Evolutionary conservation across 495 filamentous ascomycete genomes (phyloP).

Genomic region (Hypoxylon rickii): DNA sequence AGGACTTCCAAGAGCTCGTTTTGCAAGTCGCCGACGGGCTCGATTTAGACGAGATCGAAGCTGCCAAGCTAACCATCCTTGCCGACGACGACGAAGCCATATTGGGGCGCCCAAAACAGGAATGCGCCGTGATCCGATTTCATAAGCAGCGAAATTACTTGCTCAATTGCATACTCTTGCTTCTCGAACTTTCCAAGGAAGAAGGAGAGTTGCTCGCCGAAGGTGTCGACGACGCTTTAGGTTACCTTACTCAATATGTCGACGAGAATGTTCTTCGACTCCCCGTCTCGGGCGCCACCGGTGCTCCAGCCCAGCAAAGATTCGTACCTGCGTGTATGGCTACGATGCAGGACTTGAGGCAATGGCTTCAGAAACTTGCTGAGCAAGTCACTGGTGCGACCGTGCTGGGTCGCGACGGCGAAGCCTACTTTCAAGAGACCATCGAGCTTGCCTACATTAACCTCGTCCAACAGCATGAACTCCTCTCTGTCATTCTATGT

Average conservation of each 20-base stretch:
- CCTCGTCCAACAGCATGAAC: conserved; percentile 84
- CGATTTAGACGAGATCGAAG: conserved; percentile 85
- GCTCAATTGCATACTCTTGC: conserved; percentile 79
- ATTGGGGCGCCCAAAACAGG: conserved; percentile 69
- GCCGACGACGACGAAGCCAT: conserved; percentile 65
- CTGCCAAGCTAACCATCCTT: conserved; percentile 72
- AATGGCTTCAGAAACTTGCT: conserved; percentile 69
- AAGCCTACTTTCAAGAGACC: conserved; percentile 70
- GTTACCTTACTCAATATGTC: conserved; percentile 41
- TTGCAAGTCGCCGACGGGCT: conserved; percentile 82
- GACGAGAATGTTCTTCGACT: conserved; percentile 44
- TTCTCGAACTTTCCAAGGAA: conserved; percentile 67
- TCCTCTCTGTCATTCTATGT: conserved; percentile 74
- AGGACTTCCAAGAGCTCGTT: conserved; percentile 79
- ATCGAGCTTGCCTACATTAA: conserved; percentile 73
- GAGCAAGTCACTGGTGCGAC: conserved; percentile 73
- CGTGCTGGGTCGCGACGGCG: conserved; percentile 67
- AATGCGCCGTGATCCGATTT: conserved; percentile 79
- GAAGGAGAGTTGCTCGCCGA: conserved; percentile 55
- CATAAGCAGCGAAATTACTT: conserved; percentile 78
- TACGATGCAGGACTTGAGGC: conserved; percentile 73
- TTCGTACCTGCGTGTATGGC: conserved; percentile 71
- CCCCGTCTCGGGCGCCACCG: conserved; percentile 23
- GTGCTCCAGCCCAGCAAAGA: conserved; percentile 30
- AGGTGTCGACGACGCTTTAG: conserved; percentile 44